Evolutionary conservation across 2,329 filamentous ascomycete species (phyloP).

Genomic region (Cladosporium sp.): DNA sequence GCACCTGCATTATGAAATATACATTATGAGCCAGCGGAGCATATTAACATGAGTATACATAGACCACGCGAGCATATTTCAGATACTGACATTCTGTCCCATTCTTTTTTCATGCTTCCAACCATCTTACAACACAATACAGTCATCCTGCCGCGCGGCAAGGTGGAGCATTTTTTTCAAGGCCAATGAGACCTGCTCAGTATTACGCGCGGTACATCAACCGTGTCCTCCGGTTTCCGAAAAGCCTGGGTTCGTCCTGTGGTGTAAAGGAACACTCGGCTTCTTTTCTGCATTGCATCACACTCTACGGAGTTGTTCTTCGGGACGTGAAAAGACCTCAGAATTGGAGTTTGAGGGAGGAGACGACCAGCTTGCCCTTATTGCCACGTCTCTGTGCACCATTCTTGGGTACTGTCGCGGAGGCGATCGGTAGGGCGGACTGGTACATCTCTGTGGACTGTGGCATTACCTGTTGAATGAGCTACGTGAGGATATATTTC

Average conservation of each 20-base stretch:
- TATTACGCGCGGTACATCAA: slow-evolving; percentile 50
- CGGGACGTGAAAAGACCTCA: slow-evolving; percentile 6
- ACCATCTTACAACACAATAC: too few species aligned
- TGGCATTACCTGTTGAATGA: background rate
- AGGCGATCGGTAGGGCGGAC: background rate
- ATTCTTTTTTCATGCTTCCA: background rate
- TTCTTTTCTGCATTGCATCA: background rate
- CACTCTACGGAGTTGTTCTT: slow-evolving; percentile 9
- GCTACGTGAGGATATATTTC: too few species aligned
- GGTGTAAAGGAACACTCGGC: slow-evolving; percentile 1
- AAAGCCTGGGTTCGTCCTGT: slow-evolving; percentile 9
- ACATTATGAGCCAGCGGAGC: too few species aligned
- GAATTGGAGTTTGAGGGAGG: slow-evolving; percentile 2
- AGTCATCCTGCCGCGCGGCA: too few species aligned
- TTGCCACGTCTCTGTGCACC: background rate
- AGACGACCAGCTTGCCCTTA: background rate
- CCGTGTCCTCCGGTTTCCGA: slow-evolving; percentile 14
- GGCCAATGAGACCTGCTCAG: slow-evolving; percentile 51
- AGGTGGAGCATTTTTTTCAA: slow-evolving; percentile 51
- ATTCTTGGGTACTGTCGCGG: background rate
- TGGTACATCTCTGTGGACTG: background rate
- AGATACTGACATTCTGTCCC: background rate
- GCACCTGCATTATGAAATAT: background rate
- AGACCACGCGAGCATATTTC: too few species aligned
- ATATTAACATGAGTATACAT: too few species aligned